A percentile compares a stretch with the other conserved stretches of the same genome.
Conservation (phyloP, 495 filamentous ascomycete species). For the Penicillium salamii region DNA sequence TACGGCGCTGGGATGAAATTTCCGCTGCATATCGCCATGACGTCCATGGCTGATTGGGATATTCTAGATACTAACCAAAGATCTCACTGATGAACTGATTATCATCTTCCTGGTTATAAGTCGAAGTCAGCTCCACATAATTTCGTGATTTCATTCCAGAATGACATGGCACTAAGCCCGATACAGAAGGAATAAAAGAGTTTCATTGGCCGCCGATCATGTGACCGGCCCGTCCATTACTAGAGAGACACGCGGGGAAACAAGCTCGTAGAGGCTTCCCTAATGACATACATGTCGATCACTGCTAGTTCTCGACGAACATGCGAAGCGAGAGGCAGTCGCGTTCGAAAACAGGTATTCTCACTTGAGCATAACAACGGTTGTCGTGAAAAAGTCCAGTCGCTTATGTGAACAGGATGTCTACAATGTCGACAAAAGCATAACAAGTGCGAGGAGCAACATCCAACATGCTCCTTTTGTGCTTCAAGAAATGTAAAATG, state of each 20-base stretch:
- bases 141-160: not conserved
- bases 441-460: constrained; percentile 26
- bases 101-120: too few species aligned
- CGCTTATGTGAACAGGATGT: constrained; percentile 15
- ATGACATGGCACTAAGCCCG: not conserved
- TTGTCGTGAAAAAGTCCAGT: too few species aligned
- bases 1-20: too few species aligned
- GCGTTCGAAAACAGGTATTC: constrained; percentile 24
- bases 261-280: not conserved
- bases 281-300: not conserved
- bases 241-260: constrained; percentile 11
- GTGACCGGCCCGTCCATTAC: constrained; percentile 12
- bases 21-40: too few species aligned
- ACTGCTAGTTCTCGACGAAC: not conserved
- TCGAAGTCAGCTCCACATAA: not conserved
- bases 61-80: too few species aligned
- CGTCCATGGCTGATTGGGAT: too few species aligned
- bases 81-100: too few species aligned
- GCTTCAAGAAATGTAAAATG: constrained; percentile 11
- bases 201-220: constrained; percentile 5
- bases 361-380: too few species aligned
- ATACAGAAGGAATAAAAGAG: not conserved
- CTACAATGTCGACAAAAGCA: constrained; percentile 25
- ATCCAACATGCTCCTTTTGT: constrained; percentile 22
- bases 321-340: constrained; percentile 13